Percentiles rank a stretch among this genome's conserved stretches.
Conservation (phyloP, 2,329 filamentous ascomycete genomes). For the Blastomyces silverae region DNA sequence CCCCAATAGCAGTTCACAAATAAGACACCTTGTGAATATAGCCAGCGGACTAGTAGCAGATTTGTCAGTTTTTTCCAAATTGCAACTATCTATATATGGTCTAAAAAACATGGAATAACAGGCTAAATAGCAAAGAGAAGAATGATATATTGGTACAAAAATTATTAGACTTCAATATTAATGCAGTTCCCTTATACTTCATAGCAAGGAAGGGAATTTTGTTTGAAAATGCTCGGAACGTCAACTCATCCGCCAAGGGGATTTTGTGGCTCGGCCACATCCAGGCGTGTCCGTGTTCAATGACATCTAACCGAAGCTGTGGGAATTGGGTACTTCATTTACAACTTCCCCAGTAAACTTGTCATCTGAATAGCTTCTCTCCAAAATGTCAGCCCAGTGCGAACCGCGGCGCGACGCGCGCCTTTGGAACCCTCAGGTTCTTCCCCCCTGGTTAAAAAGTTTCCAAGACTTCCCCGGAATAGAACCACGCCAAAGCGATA, state of each 20-base stretch:
- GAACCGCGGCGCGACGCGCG: background rate
- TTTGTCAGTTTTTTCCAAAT: background rate
- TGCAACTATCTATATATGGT: background rate
- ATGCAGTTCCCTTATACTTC: constrained; percentile 11
- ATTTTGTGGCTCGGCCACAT: background rate
- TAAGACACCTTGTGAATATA: background rate
- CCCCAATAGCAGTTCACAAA: background rate
- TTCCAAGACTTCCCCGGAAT: background rate
- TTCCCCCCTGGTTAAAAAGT: background rate
- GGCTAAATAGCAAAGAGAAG: background rate
- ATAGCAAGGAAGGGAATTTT: no score
- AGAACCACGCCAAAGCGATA: background rate
- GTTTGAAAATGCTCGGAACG: background rate
- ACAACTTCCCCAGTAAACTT: background rate
- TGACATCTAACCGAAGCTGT: background rate
- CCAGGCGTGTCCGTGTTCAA: background rate
- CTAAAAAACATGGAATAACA: background rate
- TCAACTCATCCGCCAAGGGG: background rate
- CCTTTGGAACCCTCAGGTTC: background rate
- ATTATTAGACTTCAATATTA: background rate
- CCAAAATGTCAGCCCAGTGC: background rate
- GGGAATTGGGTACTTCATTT: background rate
- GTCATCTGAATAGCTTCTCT: background rate
- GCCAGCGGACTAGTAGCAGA: background rate
- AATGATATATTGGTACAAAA: background rate